Evolutionary conservation across 257 asterid species (phyloP).

Genomic region (Plantago major): DNA sequence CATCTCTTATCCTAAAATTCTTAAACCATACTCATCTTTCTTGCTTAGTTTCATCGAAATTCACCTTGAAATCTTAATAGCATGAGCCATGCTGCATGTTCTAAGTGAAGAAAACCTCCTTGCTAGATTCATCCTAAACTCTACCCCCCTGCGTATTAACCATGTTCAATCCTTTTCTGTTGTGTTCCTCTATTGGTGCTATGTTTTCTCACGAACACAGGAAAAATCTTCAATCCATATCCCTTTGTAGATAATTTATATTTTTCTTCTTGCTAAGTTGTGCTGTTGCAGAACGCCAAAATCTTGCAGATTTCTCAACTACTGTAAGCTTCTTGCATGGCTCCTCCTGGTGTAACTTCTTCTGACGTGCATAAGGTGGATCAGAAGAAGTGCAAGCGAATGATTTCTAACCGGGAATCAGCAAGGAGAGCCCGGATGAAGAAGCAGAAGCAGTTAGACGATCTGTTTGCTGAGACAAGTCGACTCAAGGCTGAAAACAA

Average conservation of each 20-base stretch:
- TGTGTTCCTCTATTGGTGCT: slow-evolving; percentile 50
- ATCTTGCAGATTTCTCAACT: neutral
- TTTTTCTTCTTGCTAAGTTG: too few species aligned
- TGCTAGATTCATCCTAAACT: slow-evolving; percentile 36
- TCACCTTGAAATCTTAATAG: neutral
- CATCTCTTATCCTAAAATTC: too few species aligned
- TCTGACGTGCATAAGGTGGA: slow-evolving; percentile 25
- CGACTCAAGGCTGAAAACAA: slow-evolving; percentile 34
- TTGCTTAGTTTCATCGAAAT: too few species aligned
- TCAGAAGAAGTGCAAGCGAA: slow-evolving; percentile 35
- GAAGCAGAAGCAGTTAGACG: slow-evolving; percentile 44
- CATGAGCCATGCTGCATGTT: slow-evolving; percentile 30
- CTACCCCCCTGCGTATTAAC: slow-evolving; percentile 31
- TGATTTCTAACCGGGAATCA: slow-evolving; percentile 43
- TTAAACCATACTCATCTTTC: too few species aligned
- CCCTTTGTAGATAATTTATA: too few species aligned
- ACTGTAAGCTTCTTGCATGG: slow-evolving; percentile 15
- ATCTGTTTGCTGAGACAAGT: slow-evolving; percentile 25
- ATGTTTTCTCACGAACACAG: slow-evolving; percentile 33
- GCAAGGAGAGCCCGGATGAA: slow-evolving; percentile 35
- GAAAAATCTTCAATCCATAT: neutral
- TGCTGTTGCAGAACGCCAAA: neutral
- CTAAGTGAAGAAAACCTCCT: slow-evolving; percentile 32
- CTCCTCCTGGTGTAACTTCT: slow-evolving; percentile 24
- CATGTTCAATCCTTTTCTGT: slow-evolving; percentile 46